phyloP scores from a whole-genome alignment of 73 alveolate species.

The Paramecium biaurelia region DNA sequence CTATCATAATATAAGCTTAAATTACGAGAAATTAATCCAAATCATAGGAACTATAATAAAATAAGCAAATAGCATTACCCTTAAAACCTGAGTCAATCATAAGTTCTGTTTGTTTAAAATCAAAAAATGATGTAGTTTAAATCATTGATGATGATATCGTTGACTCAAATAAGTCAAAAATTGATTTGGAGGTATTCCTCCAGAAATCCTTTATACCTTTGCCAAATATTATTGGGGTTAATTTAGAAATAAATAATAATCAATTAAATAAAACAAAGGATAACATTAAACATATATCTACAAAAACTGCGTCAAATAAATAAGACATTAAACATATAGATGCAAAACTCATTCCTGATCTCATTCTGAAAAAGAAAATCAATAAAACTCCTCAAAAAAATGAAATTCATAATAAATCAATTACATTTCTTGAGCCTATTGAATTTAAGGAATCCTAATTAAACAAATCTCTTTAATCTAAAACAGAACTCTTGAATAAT shows the following conservation, averaged over 20 bases:
- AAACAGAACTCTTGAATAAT: neutral
- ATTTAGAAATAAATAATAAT: neutral
- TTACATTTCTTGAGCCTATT: neutral
- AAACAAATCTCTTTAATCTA: neutral
- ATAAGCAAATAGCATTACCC: neutral
- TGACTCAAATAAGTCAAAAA: neutral
- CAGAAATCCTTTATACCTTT: neutral
- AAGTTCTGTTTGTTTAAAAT: neutral
- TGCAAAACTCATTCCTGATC: neutral
- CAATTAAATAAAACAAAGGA: neutral
- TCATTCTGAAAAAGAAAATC: neutral
- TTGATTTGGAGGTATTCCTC: neutral
- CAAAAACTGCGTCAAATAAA: neutral
- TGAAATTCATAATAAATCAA: neutral
- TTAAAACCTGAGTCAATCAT: neutral
- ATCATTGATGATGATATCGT: neutral
- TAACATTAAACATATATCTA: neutral
- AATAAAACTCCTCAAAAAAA: neutral
- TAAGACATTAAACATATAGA: neutral
- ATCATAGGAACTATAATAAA: neutral
- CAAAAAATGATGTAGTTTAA: neutral
- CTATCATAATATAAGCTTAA: neutral
- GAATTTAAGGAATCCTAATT: neutral
- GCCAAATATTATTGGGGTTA: slow-evolving; percentile 10
- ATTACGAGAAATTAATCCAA: neutral